phyloP scores from a whole-genome alignment of 2,329 filamentous ascomycete species.

The Stagonosporopsis chrysanthemi region DNA sequence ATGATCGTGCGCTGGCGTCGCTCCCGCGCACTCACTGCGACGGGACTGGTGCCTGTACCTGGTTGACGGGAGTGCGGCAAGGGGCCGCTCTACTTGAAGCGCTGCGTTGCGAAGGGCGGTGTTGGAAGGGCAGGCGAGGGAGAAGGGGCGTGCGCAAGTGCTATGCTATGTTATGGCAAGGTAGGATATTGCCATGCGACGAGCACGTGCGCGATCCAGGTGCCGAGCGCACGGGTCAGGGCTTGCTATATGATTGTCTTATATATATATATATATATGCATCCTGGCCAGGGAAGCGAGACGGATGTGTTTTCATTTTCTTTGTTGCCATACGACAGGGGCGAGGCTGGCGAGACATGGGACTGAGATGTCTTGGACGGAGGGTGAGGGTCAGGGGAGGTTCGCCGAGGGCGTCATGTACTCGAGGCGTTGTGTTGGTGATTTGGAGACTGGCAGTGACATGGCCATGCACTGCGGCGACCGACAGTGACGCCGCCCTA shows the following conservation, averaged over 20 bases:
- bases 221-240: slow-evolving; percentile 5
- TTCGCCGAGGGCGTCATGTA: not conserved
- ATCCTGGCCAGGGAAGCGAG: not conserved
- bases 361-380: not conserved
- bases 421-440: not conserved
- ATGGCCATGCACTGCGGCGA: not conserved
- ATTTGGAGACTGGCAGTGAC: not conserved
- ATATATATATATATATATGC: too few species aligned
- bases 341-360: slow-evolving; percentile 1
- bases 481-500: slow-evolving; percentile 3
- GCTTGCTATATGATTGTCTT: slow-evolving; percentile 2
- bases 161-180: not conserved
- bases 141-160: not conserved
- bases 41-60: not conserved
- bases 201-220: slow-evolving; percentile 11
- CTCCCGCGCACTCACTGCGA: not conserved
- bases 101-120: not conserved
- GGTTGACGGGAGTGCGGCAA: slow-evolving; percentile 5
- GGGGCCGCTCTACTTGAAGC: not conserved
- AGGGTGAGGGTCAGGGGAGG: not conserved
- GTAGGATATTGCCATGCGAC: slow-evolving; percentile 10
- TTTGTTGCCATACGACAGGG: not conserved
- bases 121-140: not conserved
- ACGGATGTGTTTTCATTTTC: not conserved
- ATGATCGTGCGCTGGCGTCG: not conserved